Evolutionary conservation across 208 protist genomes (phyloP), one percentile per base, ranked within the genome.

Genomic region (Crithidia bombi): DNA sequence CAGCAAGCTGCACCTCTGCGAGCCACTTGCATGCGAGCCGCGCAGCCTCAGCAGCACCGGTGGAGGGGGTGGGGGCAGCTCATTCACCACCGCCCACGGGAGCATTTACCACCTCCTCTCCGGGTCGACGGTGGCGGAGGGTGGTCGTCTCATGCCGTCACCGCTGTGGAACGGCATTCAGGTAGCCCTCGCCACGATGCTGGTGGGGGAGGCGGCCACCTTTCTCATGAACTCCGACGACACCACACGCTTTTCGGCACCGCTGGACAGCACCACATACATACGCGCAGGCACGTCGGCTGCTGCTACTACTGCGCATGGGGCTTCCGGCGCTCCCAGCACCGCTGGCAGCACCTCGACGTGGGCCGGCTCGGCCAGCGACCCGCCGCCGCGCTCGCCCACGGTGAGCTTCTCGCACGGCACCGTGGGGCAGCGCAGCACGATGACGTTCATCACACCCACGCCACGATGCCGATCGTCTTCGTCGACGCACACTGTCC

Each of bases 121-220:
- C 25, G 72, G 68, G 44, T 39, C 55, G 14, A 64, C 59, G 2
- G 55, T 43, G 17, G 58, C 50, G 11, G 73, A 73, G 25, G 59
- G 47, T 15, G 44, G 28, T 3, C 36, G 54, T 12, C 26, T 65
- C 19, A 51, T 51, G 50, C 57, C 61, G 21, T 58, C 61, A 1
- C 62, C 73, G 35, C 51, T 79, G 17, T 66, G 71, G 62, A 64
- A 35, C 23, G 75, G 75, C n/a, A 15, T 80, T 1, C 67, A 80
- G 14, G 55, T 75, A 2, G 75, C 75, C 12, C 43, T 80, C 12
- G 57, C 62, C 5, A 67, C 68, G 26, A 80, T 80, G 75, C 44
- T 41, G 2, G 57, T 75, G 19, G 68, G 68, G 19, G 75, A 80
- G 49, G 49, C 41, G 36, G 75, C 75, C 2, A 51, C 51, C 1